Evolutionary conservation across 495 filamentous ascomycete species (phyloP).

Genomic region (Neurospora pannonica): DNA sequence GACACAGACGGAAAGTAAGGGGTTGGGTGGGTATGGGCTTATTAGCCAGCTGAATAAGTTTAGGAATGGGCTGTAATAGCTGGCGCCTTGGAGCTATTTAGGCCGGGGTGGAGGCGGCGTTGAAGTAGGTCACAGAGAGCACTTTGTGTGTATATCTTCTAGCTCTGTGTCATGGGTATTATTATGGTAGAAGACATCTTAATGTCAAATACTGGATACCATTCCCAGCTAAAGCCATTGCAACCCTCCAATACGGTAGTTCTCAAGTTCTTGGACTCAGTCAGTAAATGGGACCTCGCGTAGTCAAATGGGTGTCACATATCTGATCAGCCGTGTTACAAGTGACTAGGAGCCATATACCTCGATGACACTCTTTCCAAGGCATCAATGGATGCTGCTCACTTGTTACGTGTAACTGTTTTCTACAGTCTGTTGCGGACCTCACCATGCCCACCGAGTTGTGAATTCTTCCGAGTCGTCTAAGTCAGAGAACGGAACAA

Average conservation of each 20-base stretch:
- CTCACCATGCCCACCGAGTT: background rate
- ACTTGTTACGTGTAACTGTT: background rate
- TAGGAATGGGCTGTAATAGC: constrained; percentile 56
- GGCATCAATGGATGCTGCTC: background rate
- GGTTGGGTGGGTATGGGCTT: constrained; percentile 58
- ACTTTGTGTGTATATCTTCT: background rate
- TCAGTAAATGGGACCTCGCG: background rate
- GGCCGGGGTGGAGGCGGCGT: background rate
- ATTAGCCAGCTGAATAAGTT: constrained; percentile 73
- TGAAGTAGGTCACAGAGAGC: background rate
- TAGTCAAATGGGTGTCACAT: background rate
- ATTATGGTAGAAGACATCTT: background rate
- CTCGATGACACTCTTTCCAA: background rate
- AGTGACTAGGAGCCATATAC: background rate
- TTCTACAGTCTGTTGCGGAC: background rate
- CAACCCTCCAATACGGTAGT: background rate
- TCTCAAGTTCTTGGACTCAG: background rate
- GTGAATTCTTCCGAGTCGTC: background rate
- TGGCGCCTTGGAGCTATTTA: background rate
- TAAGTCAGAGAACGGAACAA: background rate
- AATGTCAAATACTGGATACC: background rate
- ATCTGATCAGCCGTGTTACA: background rate
- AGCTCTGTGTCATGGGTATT: background rate
- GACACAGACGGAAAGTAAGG: constrained; percentile 20
- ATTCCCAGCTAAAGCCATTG: background rate